Evolutionary conservation across 2,329 filamentous ascomycete species (phyloP).

Genomic region (Chrysoporthe cubensis): DNA sequence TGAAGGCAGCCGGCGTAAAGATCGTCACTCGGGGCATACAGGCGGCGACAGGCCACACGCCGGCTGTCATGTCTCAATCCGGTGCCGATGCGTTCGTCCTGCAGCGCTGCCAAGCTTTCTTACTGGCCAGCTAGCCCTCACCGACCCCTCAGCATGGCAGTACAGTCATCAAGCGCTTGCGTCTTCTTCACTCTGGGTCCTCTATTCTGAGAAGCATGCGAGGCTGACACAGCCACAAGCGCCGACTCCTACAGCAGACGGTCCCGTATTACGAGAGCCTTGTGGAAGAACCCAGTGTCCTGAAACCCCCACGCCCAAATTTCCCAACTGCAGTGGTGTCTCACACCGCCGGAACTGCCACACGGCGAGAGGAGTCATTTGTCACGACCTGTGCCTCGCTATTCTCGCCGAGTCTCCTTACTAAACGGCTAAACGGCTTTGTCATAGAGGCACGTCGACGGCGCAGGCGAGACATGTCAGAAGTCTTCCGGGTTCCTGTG

Average conservation of each 20-base stretch:
- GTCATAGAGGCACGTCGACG: not conserved
- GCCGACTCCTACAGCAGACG: not conserved
- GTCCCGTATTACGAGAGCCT: constrained; percentile 4
- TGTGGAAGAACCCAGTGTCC: not conserved
- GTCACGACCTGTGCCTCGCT: not conserved
- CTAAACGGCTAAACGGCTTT: not conserved
- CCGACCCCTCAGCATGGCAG: not conserved
- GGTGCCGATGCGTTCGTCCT: not conserved
- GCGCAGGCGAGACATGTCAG: constrained; percentile 8
- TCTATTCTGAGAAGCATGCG: not conserved
- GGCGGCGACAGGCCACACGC: not conserved
- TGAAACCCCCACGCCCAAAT: constrained; percentile 14
- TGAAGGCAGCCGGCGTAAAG: no score
- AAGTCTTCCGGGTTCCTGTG: not conserved
- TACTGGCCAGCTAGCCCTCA: constrained; percentile 6
- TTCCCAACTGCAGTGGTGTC: constrained; percentile 9
- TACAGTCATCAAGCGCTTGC: constrained; percentile 5
- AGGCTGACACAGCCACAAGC: constrained; percentile 8
- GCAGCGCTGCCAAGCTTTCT: not conserved
- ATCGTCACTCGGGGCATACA: not conserved
- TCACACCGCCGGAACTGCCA: constrained; percentile 26
- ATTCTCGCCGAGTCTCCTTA: not conserved
- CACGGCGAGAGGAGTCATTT: constrained; percentile 7
- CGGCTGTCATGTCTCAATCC: not conserved
- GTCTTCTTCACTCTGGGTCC: not conserved